phyloP scores from a whole-genome alignment of 306 rosid species.

The Quercus glauca region DNA sequence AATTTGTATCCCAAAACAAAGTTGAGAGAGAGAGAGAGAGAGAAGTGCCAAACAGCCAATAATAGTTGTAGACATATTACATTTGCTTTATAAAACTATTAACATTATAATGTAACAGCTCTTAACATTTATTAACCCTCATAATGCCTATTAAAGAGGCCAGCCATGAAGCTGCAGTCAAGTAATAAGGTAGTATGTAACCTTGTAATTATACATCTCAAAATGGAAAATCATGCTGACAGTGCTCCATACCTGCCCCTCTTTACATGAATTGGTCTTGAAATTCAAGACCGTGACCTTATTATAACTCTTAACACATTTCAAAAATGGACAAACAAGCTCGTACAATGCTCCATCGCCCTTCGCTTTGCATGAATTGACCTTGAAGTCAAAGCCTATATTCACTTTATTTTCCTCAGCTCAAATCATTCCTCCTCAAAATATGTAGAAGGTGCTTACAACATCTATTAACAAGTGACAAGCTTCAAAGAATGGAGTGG shows the following conservation, averaged over 20 bases:
- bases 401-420: constrained; percentile 25
- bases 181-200: constrained; percentile 15
- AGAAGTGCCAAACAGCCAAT: not conserved
- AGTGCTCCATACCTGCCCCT: not conserved
- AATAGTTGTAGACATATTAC: not conserved
- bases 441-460: constrained; percentile 36
- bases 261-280: not conserved
- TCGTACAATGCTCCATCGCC: not conserved
- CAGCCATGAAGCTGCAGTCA: constrained; percentile 32
- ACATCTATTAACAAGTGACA: constrained; percentile 20
- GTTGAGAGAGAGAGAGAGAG: not conserved
- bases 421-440: constrained; percentile 35
- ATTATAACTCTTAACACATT: not conserved
- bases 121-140: not conserved
- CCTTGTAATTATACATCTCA: not conserved
- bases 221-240: constrained; percentile 4
- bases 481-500: constrained; percentile 13
- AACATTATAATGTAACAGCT: not conserved
- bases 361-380: constrained; percentile 37
- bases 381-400: constrained; percentile 35
- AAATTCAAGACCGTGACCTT: not conserved
- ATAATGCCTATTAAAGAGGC: constrained; percentile 11
- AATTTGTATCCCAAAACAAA: not conserved
- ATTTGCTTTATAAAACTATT: not conserved
- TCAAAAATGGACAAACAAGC: not conserved